phyloP scores from a whole-genome alignment of 1,284 basidiomycete genomes.

The Psilocybe mexicana region DNA sequence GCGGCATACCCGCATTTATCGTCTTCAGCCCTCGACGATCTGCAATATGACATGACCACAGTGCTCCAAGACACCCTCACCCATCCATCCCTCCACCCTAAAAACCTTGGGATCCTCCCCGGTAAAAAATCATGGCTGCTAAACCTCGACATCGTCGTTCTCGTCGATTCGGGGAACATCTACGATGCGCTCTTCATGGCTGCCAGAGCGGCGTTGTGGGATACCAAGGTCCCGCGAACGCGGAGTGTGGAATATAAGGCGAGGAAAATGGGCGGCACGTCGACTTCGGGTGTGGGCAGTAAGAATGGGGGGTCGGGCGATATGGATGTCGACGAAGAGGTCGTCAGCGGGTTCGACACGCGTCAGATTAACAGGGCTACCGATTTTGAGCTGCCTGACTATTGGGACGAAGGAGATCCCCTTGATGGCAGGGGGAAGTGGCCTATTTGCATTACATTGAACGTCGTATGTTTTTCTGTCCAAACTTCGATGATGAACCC shows the following conservation, averaged over 20 bases:
- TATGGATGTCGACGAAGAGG: constrained; percentile 54
- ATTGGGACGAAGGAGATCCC: constrained; percentile 79
- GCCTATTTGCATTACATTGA: constrained; percentile 77
- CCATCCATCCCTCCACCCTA: constrained; percentile 61
- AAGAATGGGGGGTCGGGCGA: constrained; percentile 28
- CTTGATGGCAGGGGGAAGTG: constrained; percentile 60
- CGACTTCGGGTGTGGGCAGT: constrained; percentile 1
- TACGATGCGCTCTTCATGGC: constrained; percentile 78
- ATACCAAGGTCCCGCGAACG: constrained; percentile 77
- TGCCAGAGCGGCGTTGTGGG: constrained; percentile 73
- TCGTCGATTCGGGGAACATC: constrained; percentile 72
- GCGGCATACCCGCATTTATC: constrained; percentile 73
- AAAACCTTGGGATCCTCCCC: constrained; percentile 63
- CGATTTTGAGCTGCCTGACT: constrained; percentile 82
- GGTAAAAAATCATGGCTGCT: constrained; percentile 69
- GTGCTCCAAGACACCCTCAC: constrained; percentile 59
- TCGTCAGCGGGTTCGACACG: constrained; percentile 60
- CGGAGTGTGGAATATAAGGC: constrained; percentile 60
- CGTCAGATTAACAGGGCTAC: constrained; percentile 48
- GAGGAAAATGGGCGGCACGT: constrained; percentile 20
- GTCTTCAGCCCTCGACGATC: constrained; percentile 63
- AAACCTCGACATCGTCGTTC: constrained; percentile 67
- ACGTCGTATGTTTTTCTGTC: constrained; percentile 51
- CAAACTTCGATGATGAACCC: background rate
- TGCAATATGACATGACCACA: constrained; percentile 67